Evolutionary conservation across 192 early-diverging fungal genomes (phyloP).

Genomic region (Gamsiella multidivaricata): DNA sequence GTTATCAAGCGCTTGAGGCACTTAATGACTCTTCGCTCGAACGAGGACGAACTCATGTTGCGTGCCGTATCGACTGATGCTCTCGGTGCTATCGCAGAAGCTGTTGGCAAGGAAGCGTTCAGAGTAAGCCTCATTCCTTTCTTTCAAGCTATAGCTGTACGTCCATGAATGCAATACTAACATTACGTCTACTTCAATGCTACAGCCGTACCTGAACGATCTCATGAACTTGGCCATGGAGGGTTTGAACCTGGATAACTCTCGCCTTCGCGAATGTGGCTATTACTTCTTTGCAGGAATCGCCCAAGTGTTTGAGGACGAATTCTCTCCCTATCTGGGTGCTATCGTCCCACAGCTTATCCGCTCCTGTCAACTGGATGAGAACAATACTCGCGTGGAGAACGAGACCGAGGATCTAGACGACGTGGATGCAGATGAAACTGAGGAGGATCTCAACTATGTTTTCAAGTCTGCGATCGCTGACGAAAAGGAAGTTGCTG

Average conservation of each 20-base stretch:
- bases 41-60: slow-evolving; percentile 78
- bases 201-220: slow-evolving; percentile 73
- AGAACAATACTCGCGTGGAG: slow-evolving; percentile 57
- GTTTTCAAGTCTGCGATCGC: slow-evolving; percentile 82
- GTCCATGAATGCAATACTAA: no score
- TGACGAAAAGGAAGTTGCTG: slow-evolving; percentile 93
- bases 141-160: no score
- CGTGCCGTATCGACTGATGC: slow-evolving; percentile 90
- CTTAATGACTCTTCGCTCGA: slow-evolving; percentile 76
- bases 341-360: slow-evolving; percentile 84
- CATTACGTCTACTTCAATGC: not conserved
- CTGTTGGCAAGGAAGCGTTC: slow-evolving; percentile 88
- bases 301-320: slow-evolving; percentile 83
- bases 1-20: slow-evolving; percentile 76
- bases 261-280: slow-evolving; percentile 83
- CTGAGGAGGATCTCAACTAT: slow-evolving; percentile 69
- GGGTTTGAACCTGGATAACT: slow-evolving; percentile 77
- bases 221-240: slow-evolving; percentile 82
- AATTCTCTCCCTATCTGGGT: slow-evolving; percentile 81
- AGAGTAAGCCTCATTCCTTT: slow-evolving; percentile 21
- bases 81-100: slow-evolving; percentile 85
- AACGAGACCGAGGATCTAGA: slow-evolving; percentile 41
- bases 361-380: slow-evolving; percentile 79
- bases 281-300: slow-evolving; percentile 89
- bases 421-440: slow-evolving; percentile 61